Evolutionary conservation across 805 yeast species (phyloP).

Genomic region (Starmerella vaccinii): DNA sequence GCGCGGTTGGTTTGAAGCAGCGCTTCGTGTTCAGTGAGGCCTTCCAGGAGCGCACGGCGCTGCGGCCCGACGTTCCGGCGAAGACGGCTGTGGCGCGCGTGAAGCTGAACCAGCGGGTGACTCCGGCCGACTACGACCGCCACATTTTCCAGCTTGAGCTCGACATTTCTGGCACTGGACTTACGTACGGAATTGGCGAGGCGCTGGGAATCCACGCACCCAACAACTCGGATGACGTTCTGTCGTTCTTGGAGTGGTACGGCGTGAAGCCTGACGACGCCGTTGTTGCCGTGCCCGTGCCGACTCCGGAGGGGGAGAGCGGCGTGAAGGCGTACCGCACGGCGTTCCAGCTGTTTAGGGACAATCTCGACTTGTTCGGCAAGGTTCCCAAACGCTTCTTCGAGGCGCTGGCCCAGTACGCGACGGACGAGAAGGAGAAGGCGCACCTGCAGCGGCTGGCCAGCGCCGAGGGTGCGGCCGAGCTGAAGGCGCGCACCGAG

Average conservation of each 20-base stretch:
- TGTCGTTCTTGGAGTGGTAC: conserved; percentile 57
- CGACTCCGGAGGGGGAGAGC: conserved; percentile 39
- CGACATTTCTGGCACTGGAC: conserved; percentile 80
- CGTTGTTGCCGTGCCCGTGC: conserved; percentile 59
- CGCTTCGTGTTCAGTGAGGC: conserved; percentile 76
- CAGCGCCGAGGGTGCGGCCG: conserved; percentile 72
- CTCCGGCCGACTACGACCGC: conserved; percentile 82
- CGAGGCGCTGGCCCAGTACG: conserved; percentile 66
- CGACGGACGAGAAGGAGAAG: conserved; percentile 59
- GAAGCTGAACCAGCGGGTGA: conserved; percentile 81
- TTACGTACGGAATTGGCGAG: conserved; percentile 89
- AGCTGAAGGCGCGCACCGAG: conserved; percentile 74
- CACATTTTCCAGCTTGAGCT: conserved; percentile 95
- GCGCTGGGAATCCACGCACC: conserved; percentile 93
- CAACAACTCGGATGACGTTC: conserved; percentile 57
- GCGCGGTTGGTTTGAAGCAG: conserved; percentile 35
- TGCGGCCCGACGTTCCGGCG: conserved; percentile 86
- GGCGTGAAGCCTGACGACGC: conserved; percentile 59
- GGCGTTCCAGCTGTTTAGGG: conserved; percentile 66
- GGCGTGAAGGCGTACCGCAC: conserved; percentile 55
- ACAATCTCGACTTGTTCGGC: conserved; percentile 80
- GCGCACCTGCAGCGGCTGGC: conserved; percentile 52
- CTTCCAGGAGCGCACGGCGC: conserved; percentile 42
- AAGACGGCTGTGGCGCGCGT: conserved; percentile 80
- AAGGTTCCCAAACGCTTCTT: conserved; percentile 93